These are phyloP conservation scores for Phytophthora idaei DNA, from an alignment of 352 stramenopile species.

Conservation along the genomic window DNA sequence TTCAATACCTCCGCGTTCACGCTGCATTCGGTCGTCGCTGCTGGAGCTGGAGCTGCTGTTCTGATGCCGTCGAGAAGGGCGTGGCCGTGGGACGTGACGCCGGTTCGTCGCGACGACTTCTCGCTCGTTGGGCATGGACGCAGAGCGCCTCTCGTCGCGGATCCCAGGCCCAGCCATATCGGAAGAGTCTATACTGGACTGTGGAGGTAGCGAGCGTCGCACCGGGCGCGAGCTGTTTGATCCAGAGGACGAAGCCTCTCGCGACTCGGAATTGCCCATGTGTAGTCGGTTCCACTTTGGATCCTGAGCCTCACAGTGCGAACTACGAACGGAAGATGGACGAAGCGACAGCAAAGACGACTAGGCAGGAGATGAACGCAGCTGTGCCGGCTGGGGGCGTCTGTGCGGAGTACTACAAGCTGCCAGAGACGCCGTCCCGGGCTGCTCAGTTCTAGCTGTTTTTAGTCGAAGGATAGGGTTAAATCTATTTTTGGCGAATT, in stretches of 20 bases:
- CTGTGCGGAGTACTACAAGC: constrained; percentile 15
- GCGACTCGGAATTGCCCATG: constrained; percentile 72
- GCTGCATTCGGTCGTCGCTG: constrained; percentile 27
- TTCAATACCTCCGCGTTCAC: constrained; percentile 75
- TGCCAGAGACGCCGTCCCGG: constrained; percentile 13
- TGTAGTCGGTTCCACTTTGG: constrained; percentile 6
- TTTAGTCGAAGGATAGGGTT: constrained; percentile 32
- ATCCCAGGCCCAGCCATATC: constrained; percentile 7
- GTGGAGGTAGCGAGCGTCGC: constrained; percentile 20
- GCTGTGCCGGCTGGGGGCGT: neutral
- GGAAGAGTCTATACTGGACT: constrained; percentile 22
- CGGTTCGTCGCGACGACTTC: constrained; percentile 14
- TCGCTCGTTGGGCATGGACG: constrained; percentile 35
- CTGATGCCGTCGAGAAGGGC: constrained; percentile 18
- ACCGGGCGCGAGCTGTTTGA: constrained; percentile 18
- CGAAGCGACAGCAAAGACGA: constrained; percentile 2
- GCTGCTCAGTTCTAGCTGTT: constrained; percentile 21
- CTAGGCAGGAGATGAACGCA: constrained; percentile 12
- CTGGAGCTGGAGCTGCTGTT: constrained; percentile 25
- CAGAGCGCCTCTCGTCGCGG: constrained; percentile 26
- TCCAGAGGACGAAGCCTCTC: constrained; percentile 35
- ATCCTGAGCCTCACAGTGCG: constrained; percentile 18
- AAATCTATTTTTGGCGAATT: constrained; percentile 17
- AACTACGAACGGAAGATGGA: neutral
- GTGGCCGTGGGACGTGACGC: constrained; percentile 17